Evolutionary conservation across 352 stramenopile genomes (phyloP).

Genomic region (Phytophthora niederhauseri): DNA sequence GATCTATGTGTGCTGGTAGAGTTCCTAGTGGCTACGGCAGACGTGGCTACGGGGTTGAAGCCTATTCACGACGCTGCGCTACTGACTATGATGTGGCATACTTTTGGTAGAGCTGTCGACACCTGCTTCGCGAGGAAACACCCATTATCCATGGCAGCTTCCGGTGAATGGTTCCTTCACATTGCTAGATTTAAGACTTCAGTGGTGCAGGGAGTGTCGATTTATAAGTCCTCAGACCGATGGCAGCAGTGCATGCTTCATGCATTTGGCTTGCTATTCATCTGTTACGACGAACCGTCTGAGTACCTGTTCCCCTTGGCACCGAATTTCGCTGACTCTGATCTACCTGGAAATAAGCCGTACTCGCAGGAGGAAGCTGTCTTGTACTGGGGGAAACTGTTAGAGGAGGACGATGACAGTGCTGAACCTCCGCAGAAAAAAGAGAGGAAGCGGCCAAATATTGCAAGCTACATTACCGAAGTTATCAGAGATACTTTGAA

Average conservation of each 20-base stretch:
- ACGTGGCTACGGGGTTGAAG: neutral
- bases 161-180: neutral
- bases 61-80: neutral
- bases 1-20: neutral
- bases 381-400: constrained; percentile 7
- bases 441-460: constrained; percentile 1
- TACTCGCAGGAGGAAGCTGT: constrained; percentile 15
- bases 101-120: neutral
- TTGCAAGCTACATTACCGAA: constrained; percentile 10
- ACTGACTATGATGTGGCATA: constrained; percentile 2
- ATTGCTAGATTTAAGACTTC: constrained; percentile 8
- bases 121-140: neutral
- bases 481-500: neutral
- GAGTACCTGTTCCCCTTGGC: constrained; percentile 12
- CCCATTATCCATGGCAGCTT: neutral
- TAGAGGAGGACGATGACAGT: neutral
- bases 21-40: neutral
- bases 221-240: constrained; percentile 7
- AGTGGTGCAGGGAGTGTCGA: constrained; percentile 16
- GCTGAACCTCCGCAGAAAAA: neutral
- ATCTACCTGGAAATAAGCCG: constrained; percentile 8
- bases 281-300: constrained; percentile 6
- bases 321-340: neutral
- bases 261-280: constrained; percentile 13
- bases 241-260: constrained; percentile 22